Base-by-base conservation (phyloP, 768 basidiomycete species). In the Auriculariales sp. region DNA sequence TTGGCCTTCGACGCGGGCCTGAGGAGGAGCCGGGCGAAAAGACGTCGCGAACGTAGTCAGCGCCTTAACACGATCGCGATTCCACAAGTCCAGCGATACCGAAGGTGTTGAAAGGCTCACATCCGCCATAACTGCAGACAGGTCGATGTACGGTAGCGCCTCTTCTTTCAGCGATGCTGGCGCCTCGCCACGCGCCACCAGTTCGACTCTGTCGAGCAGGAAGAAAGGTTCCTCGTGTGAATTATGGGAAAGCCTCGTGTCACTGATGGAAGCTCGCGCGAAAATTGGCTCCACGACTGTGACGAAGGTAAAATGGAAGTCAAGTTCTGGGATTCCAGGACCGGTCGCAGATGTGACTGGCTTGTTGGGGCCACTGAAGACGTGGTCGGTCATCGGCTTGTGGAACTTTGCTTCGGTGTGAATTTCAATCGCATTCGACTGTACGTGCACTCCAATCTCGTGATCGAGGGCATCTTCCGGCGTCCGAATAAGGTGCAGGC, bases 1-100 rank as follows among this genome's bases (percentile, higher is more conserved):
- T 54, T 49, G 27, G 47, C 46, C n/a, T 27, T 47, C 15, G n/a
- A 30, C 15, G 7, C n/a, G 45, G n/a, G 29, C 44, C 15, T 29
- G 5, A 2, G 32, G 29, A 11, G 51, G 30, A n/a, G 36, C 28
- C 15, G 17, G 11, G 48, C 45, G 71, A 19, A 70, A 44, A 17
- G 67, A 56, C 2, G 69, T 66, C 34, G 80, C 54, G 36, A 86
- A 56, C 45, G 71, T 68, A 17, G 70, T 68, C n/a, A 85, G 56
- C 3, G 73, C 68, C 31, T 70, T 67, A 51, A 83, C 62, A 29
- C 77, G 77, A 34, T 69, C 66, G 3, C 73, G 73, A 36, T 81
- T 73, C 80, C 81, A 86, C 4, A 87, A 63, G 57, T 87, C 78
- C 46, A 81, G 52, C 42, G 74, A 71, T n/a, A 83, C 61, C 6